Evolutionary conservation across 2,329 filamentous ascomycete species (phyloP), one percentile per base, ranked within the genome.

Genomic region (Botrytis cinerea): DNA sequence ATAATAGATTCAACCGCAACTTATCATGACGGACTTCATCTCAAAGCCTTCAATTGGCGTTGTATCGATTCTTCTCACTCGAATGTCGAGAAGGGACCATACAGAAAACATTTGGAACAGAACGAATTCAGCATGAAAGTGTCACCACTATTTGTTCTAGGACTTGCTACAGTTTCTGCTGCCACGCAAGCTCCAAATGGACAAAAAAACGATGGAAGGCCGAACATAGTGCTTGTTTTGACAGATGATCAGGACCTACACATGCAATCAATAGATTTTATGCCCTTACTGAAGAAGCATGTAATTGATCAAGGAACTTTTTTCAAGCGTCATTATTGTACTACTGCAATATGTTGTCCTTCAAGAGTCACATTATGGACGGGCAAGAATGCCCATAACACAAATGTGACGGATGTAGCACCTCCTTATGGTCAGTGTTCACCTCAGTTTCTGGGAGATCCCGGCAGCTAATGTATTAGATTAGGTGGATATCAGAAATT

Each of bases 221-320:
- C 86, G 1, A 91, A 91, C 76, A 87, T 91, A 74, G 82, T 91
- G 46, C 89, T 91, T 76, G 86, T 91, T 75, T 82, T 91, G 59
- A 90, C 88, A 0, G 90, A 92, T 77, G 89, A 91, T 77, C 90
- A 91, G 79, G 89, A 92, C 78, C 79, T 89, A 5, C 86, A 89
- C 76, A 81, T 91, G 77, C 82, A 88, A 67, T 91, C 89, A 0
- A 76, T 90, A 2, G 83, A 86, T 25, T 90, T 90, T 77, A 87
- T 88, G 81, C 87, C 87, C 0, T 80, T 85, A 12, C 81, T 90
- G 4, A 82, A 87, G 74, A 86, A 88, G 76, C 85, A 89, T 74
- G 80, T 91, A 22, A 82, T 83, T 40, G 83, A 87, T n/a, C 80
- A 88, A 71, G 89, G 89, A 0, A 88, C 87, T 0, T 84, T 84